Conservation (phyloP, 345 rosid genomes). For the Camelina neglecta region DNA sequence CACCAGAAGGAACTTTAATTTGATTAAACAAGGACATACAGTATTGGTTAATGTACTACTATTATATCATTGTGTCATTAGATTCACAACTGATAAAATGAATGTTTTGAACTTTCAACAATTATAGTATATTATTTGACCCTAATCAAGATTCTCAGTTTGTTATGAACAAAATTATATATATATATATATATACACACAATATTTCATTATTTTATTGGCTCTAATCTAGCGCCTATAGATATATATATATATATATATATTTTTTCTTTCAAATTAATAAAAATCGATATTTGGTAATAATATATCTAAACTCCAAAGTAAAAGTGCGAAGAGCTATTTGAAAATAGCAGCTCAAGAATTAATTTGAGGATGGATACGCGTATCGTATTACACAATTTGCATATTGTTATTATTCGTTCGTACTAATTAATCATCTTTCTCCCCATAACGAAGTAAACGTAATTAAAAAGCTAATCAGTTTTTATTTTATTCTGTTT, state of each 20-base stretch:
- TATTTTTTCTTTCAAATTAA: not conserved
- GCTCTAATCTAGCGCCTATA: not conserved
- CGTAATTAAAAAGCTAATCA: not conserved
- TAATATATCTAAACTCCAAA: not conserved
- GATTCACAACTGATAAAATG: not conserved
- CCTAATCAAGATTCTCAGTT: not conserved
- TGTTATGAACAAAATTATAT: not conserved
- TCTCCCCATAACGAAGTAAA: not conserved
- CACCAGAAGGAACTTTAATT: not conserved
- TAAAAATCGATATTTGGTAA: not conserved
- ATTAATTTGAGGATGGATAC: slow-evolving; percentile 8
- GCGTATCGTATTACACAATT: slow-evolving; percentile 7
- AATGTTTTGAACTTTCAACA: not conserved
- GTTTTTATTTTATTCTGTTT: too few relatives aligned
- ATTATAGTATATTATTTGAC: not conserved
- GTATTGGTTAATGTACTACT: not conserved
- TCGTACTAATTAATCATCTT: not conserved
- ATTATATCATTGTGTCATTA: not conserved
- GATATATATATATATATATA: too few relatives aligned
- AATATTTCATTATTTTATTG: not conserved
- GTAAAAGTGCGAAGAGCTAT: not conserved
- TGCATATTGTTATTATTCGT: slow-evolving; percentile 1
- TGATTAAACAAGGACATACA: not conserved
- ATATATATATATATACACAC: too few relatives aligned
- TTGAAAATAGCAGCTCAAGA: slow-evolving; percentile 3